phyloP scores from a whole-genome alignment of 805 yeast genomes.

The Scheffersomyces stipitis region DNA sequence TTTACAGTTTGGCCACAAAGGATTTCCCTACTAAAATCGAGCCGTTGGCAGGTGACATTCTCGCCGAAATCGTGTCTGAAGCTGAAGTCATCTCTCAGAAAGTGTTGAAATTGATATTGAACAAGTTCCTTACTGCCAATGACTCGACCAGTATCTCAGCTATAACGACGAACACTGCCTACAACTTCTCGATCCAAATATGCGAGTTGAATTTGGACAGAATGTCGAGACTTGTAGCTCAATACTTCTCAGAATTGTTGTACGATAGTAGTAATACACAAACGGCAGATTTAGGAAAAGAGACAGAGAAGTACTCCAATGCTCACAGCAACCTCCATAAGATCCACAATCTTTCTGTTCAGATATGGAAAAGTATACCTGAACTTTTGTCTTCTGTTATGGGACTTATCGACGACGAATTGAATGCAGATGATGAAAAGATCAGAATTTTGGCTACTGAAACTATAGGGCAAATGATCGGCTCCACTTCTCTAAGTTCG shows the following conservation, averaged over 20 bases:
- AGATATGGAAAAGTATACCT: constrained; percentile 78
- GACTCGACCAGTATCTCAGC: constrained; percentile 17
- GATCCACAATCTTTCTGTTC: constrained; percentile 61
- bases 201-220: constrained; percentile 72
- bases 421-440: constrained; percentile 65
- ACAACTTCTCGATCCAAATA: constrained; percentile 61
- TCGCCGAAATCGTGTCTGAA: constrained; percentile 74
- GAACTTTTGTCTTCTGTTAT: constrained; percentile 70
- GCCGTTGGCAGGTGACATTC: constrained; percentile 64
- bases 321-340: constrained; percentile 50
- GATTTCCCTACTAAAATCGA: constrained; percentile 55
- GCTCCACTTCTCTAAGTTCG: constrained; percentile 16
- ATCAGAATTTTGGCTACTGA: constrained; percentile 69
- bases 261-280: constrained; percentile 45
- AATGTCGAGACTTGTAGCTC: constrained; percentile 73
- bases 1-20: constrained; percentile 52
- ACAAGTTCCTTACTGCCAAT: constrained; percentile 48
- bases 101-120: constrained; percentile 63
- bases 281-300: constrained; percentile 7
- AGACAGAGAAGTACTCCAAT: constrained; percentile 15
- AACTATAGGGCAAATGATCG: constrained; percentile 67
- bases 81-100: constrained; percentile 60
- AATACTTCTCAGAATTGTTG: constrained; percentile 73
- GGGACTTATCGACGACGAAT: constrained; percentile 78
- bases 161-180: constrained; percentile 53